These are phyloP conservation scores for Candida sp. DNA, from an alignment of 1,139 yeast species.

Conservation along the genomic window DNA sequence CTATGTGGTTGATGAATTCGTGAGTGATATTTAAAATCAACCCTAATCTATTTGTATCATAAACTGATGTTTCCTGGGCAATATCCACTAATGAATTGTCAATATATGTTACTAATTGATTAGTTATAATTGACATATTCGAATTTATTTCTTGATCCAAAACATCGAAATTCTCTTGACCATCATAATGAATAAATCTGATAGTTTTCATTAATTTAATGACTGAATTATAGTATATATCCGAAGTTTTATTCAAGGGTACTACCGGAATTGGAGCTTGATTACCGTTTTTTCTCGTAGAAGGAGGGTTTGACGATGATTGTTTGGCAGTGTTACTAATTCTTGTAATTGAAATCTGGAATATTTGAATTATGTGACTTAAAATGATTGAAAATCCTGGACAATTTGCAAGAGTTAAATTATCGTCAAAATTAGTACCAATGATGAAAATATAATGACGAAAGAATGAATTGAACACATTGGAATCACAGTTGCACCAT, in stretches of 20 bases:
- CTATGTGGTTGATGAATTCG: conserved; percentile 43
- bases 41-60: conserved; percentile 44
- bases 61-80: conserved; percentile 40
- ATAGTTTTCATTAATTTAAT: conserved; percentile 43
- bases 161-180: conserved; percentile 3
- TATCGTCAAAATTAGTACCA: conserved; percentile 2
- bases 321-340: conserved; percentile 17
- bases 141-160: conserved; percentile 4
- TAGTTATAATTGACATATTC: conserved; percentile 7
- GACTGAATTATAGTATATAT: conserved; percentile 33
- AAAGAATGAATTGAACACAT: conserved; percentile 66
- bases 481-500: conserved; percentile 55
- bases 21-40: conserved; percentile 41
- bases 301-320: background rate
- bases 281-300: conserved; percentile 2
- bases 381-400: conserved; percentile 40
- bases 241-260: conserved; percentile 11
- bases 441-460: conserved; percentile 54
- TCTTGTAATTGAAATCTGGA: conserved; percentile 30
- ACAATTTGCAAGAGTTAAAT: conserved; percentile 12
- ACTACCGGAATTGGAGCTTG: conserved; percentile 10
- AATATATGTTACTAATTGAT: conserved; percentile 14
- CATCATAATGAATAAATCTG: conserved; percentile 39
- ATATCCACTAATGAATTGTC: conserved; percentile 33
- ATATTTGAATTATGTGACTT: conserved; percentile 35